Evolutionary conservation across 768 basidiomycete species (phyloP).

Genomic region (Leucocoprinus leucothites): DNA sequence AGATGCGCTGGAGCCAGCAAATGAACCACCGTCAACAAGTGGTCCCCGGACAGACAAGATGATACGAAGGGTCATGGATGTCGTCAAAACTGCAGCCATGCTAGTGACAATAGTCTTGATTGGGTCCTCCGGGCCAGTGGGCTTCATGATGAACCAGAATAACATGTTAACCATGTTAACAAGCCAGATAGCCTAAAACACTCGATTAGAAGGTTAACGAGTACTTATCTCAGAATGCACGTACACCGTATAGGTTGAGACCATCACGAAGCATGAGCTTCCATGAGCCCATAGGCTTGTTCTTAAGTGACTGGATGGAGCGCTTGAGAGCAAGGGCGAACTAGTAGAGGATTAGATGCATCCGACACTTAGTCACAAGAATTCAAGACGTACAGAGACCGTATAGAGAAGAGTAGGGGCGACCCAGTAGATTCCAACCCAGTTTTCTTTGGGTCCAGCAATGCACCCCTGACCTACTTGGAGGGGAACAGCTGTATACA

Average conservation of each 20-base stretch:
- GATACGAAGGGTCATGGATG: constrained; percentile 87
- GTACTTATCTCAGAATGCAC: constrained; percentile 18
- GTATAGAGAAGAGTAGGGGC: constrained; percentile 72
- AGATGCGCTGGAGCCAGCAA: constrained; percentile 51
- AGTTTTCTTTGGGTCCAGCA: constrained; percentile 73
- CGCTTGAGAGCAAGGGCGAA: constrained; percentile 59
- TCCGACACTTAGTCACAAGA: not conserved
- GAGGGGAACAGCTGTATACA: constrained; percentile 59
- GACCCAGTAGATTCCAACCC: constrained; percentile 88
- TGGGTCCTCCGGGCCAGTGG: constrained; percentile 57
- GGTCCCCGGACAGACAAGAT: constrained; percentile 78
- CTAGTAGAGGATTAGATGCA: constrained; percentile 25
- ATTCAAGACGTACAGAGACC: constrained; percentile 52
- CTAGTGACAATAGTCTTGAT: constrained; percentile 77
- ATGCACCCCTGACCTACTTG: constrained; percentile 80
- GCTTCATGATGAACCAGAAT: constrained; percentile 83
- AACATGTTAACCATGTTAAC: constrained; percentile 82
- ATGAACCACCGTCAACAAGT: constrained; percentile 68
- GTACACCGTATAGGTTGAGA: constrained; percentile 77
- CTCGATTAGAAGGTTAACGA: constrained; percentile 6
- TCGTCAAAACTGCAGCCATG: constrained; percentile 85
- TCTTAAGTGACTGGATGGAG: constrained; percentile 53
- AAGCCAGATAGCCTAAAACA: constrained; percentile 58
- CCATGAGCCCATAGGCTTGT: constrained; percentile 65
- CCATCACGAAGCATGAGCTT: constrained; percentile 90